A percentile compares a stretch with the other conserved stretches of the same genome.
These are phyloP conservation scores for Rubroboletus pulcherrimus DNA, from an alignment of 768 basidiomycete genomes.

Conservation along the genomic window DNA sequence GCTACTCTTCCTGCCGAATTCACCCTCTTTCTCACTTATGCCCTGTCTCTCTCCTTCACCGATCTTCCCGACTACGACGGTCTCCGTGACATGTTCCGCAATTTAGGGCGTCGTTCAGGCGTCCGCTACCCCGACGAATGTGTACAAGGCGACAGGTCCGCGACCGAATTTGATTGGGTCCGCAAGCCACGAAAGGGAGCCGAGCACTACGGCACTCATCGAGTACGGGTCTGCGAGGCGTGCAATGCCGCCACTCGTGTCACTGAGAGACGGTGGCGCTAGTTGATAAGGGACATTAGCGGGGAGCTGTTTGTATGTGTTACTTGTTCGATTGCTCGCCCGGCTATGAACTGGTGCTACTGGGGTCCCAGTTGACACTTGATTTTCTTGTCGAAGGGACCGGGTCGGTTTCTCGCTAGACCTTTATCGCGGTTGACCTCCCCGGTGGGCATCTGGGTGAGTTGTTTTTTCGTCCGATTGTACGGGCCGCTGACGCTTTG, in stretches of 20 bases:
- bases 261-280: constrained; percentile 26
- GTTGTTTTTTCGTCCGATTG: not conserved
- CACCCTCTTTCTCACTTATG: constrained; percentile 73
- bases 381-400: constrained; percentile 1
- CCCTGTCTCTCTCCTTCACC: constrained; percentile 78
- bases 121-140: constrained; percentile 35
- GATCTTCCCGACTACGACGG: constrained; percentile 89
- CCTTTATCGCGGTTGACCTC: not conserved
- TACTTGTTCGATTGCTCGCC: not conserved
- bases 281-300: constrained; percentile 3
- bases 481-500: not conserved
- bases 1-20: constrained; percentile 79
- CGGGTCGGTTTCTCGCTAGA: not conserved
- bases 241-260: constrained; percentile 29
- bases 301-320: constrained; percentile 5
- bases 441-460: constrained; percentile 2
- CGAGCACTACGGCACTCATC: constrained; percentile 21
- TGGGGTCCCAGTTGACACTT: not conserved
- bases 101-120: constrained; percentile 50
- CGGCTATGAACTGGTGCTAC: not conserved
- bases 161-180: constrained; percentile 44
- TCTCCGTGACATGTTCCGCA: constrained; percentile 67
- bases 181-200: constrained; percentile 32
- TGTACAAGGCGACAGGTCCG: constrained; percentile 13
- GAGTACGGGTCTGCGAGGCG: constrained; percentile 32